A percentile compares a stretch with the other conserved stretches of the same genome.
Conservation (phyloP, 345 rosid species). For the Brassica carinata region DNA sequence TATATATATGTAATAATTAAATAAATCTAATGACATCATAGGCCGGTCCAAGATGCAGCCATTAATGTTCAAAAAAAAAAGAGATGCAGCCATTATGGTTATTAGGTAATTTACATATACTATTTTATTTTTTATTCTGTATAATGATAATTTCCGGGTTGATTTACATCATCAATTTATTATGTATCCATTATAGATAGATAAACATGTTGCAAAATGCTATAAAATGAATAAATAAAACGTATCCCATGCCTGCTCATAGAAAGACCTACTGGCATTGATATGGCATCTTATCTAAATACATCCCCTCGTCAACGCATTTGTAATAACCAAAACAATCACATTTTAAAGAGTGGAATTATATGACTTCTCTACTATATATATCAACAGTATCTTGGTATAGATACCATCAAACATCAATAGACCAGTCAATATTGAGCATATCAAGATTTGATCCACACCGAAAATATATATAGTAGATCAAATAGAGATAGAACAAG, state of each 20-base stretch:
- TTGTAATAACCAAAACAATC: neutral
- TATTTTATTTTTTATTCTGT: neutral
- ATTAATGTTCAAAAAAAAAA: neutral
- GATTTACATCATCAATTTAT: neutral
- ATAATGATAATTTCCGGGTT: neutral
- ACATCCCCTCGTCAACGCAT: slow-evolving; percentile 12
- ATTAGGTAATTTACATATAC: slow-evolving; percentile 16
- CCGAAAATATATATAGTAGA: neutral
- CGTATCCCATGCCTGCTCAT: neutral
- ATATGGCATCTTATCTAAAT: slow-evolving; percentile 15
- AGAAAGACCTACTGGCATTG: slow-evolving; percentile 14
- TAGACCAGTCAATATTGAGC: neutral
- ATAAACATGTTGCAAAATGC: slow-evolving; percentile 4
- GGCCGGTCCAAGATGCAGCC: slow-evolving; percentile 28
- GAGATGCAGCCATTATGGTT: slow-evolving; percentile 13
- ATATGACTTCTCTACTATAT: neutral
- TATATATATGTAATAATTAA: slow-evolving; percentile 8
- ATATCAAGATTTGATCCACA: neutral
- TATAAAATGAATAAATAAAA: neutral
- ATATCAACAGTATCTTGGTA: neutral
- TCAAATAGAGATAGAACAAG: slow-evolving; percentile 11
- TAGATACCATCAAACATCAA: neutral
- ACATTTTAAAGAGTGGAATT: neutral
- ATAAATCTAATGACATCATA: neutral
- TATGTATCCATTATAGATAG: neutral